Base-by-base conservation (phyloP, 306 rosid species). In the Sindora glabra region DNA sequence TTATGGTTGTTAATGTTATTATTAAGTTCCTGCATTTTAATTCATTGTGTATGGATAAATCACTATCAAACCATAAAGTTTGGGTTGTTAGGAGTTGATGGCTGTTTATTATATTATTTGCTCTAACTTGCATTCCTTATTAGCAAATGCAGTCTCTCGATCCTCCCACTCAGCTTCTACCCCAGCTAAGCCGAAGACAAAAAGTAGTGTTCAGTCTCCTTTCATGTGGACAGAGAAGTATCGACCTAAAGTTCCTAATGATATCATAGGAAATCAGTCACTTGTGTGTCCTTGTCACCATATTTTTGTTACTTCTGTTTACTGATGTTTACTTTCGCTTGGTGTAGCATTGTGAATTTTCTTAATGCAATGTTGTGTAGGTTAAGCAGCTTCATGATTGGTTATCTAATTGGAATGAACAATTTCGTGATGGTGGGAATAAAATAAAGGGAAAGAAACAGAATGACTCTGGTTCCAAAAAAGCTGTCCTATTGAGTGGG, bases 401-500 rank as follows among this genome's bases (percentile, higher is more conserved):
- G 99, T 80, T 92, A 77, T 77, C 71, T 55, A 65, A 73, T 69
- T 92, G 99, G 99, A 70, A 80, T n/a, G 87, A 82, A 24, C 87
- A 89, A 47, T 92, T 92, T 81, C 83, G 75, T 51, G 86, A 74
- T 56, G 48, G 64, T 45, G 86, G 90, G 61, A 82, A 65, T 53
- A 77, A 81, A 67, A 86, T 72, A 67, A 73, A 64, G 51, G 95
- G 90, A 4, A 88, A 80, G 61, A 89, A 77, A 66, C 70, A 52
- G 71, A 88, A 56, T 64, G 95, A 83, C 63, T 62, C 90, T 26
- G 67, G 59, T 64, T 79, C 77, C 36, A 89, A 83, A 69, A 92
- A 86, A 54, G 96, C 96, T 49, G 85, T 92, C 26, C 77, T 92
- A 41, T 73, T 92, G 66, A 79, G 99, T 68, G 99, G 99, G 78